Evolutionary conservation across 257 asterid genomes (phyloP).

Genomic region (Solanum tarapatanum): DNA sequence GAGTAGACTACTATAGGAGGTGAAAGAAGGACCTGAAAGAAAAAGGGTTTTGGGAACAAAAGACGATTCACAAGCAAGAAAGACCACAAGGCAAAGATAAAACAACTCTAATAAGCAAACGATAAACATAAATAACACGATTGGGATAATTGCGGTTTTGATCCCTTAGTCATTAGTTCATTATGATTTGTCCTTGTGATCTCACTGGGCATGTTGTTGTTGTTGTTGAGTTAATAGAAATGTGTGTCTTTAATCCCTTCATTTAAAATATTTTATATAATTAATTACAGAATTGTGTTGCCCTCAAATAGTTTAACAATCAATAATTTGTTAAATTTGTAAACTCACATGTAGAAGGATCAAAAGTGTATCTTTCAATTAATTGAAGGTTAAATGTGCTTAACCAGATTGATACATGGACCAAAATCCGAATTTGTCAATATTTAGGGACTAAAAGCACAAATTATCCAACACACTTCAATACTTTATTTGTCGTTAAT

Average conservation of each 20-base stretch:
- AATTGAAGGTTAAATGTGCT: neutral
- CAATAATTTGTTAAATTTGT: neutral
- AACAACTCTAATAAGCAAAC: neutral
- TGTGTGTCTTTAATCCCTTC: neutral
- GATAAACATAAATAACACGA: neutral
- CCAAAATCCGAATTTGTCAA: neutral
- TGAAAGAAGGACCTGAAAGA: conserved; percentile 84
- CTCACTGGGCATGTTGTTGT: no score
- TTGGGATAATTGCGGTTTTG: neutral
- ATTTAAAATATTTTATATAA: neutral
- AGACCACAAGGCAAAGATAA: no score
- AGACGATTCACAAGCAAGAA: neutral
- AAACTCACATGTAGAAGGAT: neutral
- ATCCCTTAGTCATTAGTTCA: neutral
- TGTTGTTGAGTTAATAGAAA: neutral
- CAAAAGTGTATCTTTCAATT: neutral
- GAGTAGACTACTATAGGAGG: conserved; percentile 98
- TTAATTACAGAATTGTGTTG: neutral
- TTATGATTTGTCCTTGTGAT: neutral
- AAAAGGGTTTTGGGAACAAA: neutral
- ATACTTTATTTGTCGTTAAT: neutral
- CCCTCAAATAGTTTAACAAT: neutral
- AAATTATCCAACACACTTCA: neutral
- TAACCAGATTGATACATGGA: neutral
- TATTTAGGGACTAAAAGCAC: neutral